These are phyloP conservation scores for Jacaranda copaia DNA, from an alignment of 257 asterid genomes.

Conservation along the genomic window DNA sequence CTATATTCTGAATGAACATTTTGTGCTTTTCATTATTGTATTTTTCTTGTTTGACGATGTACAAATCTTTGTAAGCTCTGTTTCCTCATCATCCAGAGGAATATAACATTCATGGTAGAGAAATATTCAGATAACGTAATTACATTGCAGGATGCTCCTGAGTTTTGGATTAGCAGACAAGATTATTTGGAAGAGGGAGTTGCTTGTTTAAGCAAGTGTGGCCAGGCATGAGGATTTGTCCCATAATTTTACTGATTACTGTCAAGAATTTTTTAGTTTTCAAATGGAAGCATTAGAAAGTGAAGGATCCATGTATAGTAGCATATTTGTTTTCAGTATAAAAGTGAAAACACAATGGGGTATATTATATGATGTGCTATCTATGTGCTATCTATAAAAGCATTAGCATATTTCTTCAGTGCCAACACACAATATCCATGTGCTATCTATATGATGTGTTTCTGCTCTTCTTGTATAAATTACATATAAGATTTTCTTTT, in stretches of 20 bases:
- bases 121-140: constrained; percentile 12
- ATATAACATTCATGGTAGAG: neutral
- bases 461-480: neutral
- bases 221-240: constrained; percentile 60
- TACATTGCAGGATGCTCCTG: constrained; percentile 90
- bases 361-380: too few relatives aligned
- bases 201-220: constrained; percentile 94
- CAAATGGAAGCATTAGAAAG: constrained; percentile 11
- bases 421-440: neutral
- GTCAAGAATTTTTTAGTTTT: neutral
- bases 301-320: constrained; percentile 20
- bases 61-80: too few relatives aligned
- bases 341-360: too few relatives aligned
- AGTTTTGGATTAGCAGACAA: constrained; percentile 94
- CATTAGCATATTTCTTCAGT: too few relatives aligned
- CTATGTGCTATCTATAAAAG: too few relatives aligned
- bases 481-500: neutral
- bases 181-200: constrained; percentile 98
- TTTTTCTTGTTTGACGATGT: neutral
- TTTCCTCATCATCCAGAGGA: too few relatives aligned
- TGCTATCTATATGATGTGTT: neutral
- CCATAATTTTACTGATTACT: neutral
- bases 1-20: too few relatives aligned
- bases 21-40: neutral
- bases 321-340: constrained; percentile 4